Conservation (phyloP, 345 rosid species). For the Melaleuca quinquenervia region DNA sequence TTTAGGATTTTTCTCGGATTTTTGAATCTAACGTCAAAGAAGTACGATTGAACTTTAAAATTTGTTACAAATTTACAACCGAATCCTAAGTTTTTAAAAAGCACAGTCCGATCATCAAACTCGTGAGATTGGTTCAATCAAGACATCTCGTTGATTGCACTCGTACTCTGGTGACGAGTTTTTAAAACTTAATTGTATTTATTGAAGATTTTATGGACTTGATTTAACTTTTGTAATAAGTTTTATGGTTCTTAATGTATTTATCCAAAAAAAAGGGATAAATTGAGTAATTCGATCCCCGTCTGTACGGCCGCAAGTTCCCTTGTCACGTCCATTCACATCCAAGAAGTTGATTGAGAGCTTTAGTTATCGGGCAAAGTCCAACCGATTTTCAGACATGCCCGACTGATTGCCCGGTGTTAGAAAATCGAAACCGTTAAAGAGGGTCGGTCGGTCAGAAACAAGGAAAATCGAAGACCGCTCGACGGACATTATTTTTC, state of each 20-base stretch:
- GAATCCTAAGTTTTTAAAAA: no score
- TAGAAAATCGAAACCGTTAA: neutral
- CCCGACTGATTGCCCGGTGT: neutral
- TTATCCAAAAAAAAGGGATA: neutral
- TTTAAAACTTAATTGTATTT: no score
- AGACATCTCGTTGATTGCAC: no score
- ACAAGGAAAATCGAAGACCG: neutral
- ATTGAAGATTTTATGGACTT: no score
- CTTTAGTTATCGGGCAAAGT: neutral
- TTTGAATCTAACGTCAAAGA: neutral
- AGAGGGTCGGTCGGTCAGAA: neutral
- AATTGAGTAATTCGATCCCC: neutral
- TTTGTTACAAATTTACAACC: no score
- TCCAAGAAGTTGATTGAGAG: neutral
- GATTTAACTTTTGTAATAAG: no score
- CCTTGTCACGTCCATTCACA: neutral
- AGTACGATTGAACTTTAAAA: no score
- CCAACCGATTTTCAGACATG: neutral
- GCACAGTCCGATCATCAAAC: no score
- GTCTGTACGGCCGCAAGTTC: neutral
- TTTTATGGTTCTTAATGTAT: no score
- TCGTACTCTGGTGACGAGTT: no score
- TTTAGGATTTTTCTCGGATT: neutral
- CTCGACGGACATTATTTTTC: neutral
- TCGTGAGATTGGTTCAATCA: no score